Percentiles rank a stretch among this genome's conserved stretches.
Evolutionary conservation across 371 early-diverging fungal species (phyloP).

Genomic region (Scutellospora calospora): DNA sequence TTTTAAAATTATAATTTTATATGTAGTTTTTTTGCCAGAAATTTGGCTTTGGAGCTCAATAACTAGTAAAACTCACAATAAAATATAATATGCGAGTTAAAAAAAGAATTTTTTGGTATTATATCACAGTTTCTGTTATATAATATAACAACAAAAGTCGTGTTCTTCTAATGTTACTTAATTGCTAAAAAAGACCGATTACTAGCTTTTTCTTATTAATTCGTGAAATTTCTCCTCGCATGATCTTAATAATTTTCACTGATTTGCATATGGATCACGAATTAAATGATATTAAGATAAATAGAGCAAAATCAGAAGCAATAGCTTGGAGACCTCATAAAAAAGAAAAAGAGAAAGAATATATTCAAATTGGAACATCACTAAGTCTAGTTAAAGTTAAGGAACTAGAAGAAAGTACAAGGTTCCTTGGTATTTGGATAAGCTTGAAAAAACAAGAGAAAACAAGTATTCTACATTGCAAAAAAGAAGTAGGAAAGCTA

Average conservation of each 20-base stretch:
- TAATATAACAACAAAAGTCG: not conserved
- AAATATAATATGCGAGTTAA: not conserved
- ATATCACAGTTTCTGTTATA: not conserved
- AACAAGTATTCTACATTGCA: too few relatives aligned
- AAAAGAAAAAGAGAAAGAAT: too few relatives aligned
- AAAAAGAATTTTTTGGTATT: not conserved
- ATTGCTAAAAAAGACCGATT: not conserved
- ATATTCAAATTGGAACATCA: too few relatives aligned
- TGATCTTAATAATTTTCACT: not conserved
- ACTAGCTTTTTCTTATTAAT: not conserved
- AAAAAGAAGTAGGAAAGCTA: too few relatives aligned
- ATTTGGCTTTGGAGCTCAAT: not conserved
- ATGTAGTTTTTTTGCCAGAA: not conserved
- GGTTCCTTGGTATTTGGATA: too few relatives aligned
- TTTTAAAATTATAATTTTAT: not conserved
- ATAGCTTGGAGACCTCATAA: too few relatives aligned
- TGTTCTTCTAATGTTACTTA: not conserved
- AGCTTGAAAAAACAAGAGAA: too few relatives aligned
- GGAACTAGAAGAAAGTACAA: too few relatives aligned
- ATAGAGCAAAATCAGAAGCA: too few relatives aligned
- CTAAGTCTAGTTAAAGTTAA: too few relatives aligned
- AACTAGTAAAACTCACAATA: not conserved
- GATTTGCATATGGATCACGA: not conserved
- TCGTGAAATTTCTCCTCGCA: not conserved
- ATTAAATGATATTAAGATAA: not conserved